Base-by-base conservation (phyloP, 179 eudicot genomes). In the Silene noctiflora region DNA sequence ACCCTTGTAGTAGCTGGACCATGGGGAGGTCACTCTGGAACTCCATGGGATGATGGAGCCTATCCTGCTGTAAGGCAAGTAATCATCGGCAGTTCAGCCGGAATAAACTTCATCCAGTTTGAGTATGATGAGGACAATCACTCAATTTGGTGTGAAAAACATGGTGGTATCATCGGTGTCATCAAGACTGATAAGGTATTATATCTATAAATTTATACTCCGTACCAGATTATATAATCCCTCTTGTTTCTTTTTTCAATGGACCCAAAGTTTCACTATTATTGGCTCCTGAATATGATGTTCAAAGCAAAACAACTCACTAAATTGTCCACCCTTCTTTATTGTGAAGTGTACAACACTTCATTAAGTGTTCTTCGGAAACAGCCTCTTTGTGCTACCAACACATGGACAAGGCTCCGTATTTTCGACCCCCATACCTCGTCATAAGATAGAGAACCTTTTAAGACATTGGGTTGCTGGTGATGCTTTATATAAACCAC, bases 31-130 rank as follows among this genome's bases (percentile, higher is more conserved):
- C 76, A 69, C 66, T 27, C 55, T 19, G 87, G 87, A 25, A 59
- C 46, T 80, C 75, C 44, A 10, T 85, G 87, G 87, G 87, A 85
- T 65, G 87, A 85, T 17, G 87, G 87, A 53, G 78, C 63, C 31
- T 72, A 79, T 31, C 24, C 80, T 27, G 72, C 83, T 27, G 69
- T 85, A n/a, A 82, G 70, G 67, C 83, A 85, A 72, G 73, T 85
- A 29, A 42, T 85, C 44, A 82, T 85, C 53, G 65, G 73, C 44
- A 77, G 78, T 59, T 76, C 80, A 65, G 75, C 66, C 11, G 85
- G 81, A 51, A 62, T 84, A 11, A 79, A 80, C 58, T 83, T 77
- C 25, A 72, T 83, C 14, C 83, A 76, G 61, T 80, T 83, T 33
- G 82, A 81, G 82, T 81, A 81, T 56, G 84, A 84, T 6, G 67